Conservation (phyloP, 306 rosid genomes). For the Abrus pulchellus region DNA sequence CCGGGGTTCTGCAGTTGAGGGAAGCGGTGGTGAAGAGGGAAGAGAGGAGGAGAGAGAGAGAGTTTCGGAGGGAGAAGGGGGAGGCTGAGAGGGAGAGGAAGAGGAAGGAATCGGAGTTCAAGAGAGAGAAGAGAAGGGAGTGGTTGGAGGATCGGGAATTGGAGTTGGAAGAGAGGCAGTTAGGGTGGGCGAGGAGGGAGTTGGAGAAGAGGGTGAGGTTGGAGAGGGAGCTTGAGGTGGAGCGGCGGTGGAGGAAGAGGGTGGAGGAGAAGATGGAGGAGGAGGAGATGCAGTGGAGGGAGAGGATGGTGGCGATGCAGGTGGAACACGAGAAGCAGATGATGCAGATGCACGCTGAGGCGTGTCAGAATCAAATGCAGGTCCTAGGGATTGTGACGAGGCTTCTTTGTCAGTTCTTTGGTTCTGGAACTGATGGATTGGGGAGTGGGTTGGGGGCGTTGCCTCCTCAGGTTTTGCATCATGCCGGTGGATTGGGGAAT, state of each 20-base stretch:
- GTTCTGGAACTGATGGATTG: constrained; percentile 74
- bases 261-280: constrained; percentile 86
- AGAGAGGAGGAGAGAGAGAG: constrained; percentile 79
- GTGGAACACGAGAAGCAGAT: constrained; percentile 89
- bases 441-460: constrained; percentile 72
- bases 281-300: constrained; percentile 95
- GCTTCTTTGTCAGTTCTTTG: constrained; percentile 79
- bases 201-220: constrained; percentile 63
- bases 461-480: constrained; percentile 88
- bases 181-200: constrained; percentile 65
- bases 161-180: constrained; percentile 72
- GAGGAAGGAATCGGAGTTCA: constrained; percentile 61
- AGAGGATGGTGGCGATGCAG: constrained; percentile 83
- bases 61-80: constrained; percentile 62
- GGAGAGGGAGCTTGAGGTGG: constrained; percentile 67
- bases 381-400: constrained; percentile 81
- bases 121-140: constrained; percentile 59
- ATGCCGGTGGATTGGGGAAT: constrained; percentile 67
- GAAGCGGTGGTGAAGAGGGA: constrained; percentile 76
- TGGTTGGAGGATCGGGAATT: constrained; percentile 61
- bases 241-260: constrained; percentile 66
- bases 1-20: constrained; percentile 67
- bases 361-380: constrained; percentile 93
- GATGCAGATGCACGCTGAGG: constrained; percentile 92
- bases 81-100: constrained; percentile 59